Evolutionary conservation across 169 alveolate species (phyloP).

Genomic region (Eimeria acervulina): DNA sequence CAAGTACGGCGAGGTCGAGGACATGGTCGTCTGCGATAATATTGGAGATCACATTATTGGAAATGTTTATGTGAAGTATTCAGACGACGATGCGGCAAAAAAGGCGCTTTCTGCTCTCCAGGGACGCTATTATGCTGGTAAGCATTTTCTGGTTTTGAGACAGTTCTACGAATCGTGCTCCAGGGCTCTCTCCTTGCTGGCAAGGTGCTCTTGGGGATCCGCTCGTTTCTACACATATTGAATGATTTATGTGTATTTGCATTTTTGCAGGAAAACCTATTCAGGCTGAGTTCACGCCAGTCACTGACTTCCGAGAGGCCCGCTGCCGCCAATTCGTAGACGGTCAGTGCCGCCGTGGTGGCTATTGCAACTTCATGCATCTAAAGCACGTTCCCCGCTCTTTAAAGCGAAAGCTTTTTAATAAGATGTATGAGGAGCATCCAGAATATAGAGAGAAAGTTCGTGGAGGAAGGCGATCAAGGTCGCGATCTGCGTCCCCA

Average conservation of each 20-base stretch:
- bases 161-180: not conserved
- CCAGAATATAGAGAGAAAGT: constrained; percentile 96
- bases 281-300: constrained; percentile 99
- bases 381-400: constrained; percentile 98
- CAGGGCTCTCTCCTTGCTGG: not conserved
- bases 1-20: constrained; percentile 98
- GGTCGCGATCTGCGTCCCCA: constrained; percentile 81
- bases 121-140: constrained; percentile 96
- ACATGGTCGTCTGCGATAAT: constrained; percentile 99
- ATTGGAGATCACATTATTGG: constrained; percentile 99
- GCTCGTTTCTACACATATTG: not conserved
- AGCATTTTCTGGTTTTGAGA: not conserved
- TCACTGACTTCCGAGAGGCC: constrained; percentile 99
- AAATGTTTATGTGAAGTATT: constrained; percentile 97
- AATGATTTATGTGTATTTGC: not conserved
- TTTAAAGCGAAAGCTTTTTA: constrained; percentile 94
- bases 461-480: constrained; percentile 86
- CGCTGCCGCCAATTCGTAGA: constrained; percentile 98
- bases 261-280: constrained; percentile 93
- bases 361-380: constrained; percentile 99
- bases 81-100: constrained; percentile 98
- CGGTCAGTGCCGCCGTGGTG: constrained; percentile 97
- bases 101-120: constrained; percentile 95
- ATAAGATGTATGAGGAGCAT: constrained; percentile 98
- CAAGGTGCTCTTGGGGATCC: not conserved